Evolutionary conservation across 345 rosid species (phyloP), one percentile per base, ranked within the genome.

Genomic region (Eutrema japonicum): DNA sequence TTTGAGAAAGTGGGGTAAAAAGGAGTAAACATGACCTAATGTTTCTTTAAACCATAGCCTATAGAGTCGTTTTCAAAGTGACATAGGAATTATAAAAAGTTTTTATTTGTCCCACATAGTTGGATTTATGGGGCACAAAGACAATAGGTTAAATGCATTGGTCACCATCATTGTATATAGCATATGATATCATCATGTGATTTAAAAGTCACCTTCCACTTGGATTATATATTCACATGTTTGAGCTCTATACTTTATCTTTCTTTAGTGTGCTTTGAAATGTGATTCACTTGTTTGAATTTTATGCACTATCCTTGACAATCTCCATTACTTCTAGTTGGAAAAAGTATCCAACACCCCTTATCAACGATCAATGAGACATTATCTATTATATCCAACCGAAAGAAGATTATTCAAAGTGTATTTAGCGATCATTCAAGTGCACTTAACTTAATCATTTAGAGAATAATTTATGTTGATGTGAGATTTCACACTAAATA

Each of bases 131-230:
- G 80, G 76, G 67, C 5, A 36, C 80, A 77, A 49, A 71, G 42
- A 70, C 48, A 49, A 64, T 70, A 29, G 71, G 2, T 53, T 63
- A 55, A 37, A 69, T 63, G 65, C 59, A 69, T 46, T 67, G 30
- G 75, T 68, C 70, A 61, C 74, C 52, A 53, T 69, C 75, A 64
- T 47, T 55, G 60, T 8, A 70, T 64, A 40, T 63, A 48, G 66
- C 71, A 48, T 48, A 70, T 56, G 74, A 62, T 76, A 46, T 7
- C 79, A 62, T 45, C 75, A 63, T 76, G 80, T 76, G 76, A 76
- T 64, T 68, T 18, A 18, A 68, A 61, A 61, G 58, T 2, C 5
- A 12, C 70, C 64, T 45, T 52, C 79, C 74, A 68, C 57, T 45
- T 75, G 64, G 16, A 68, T 68, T 0, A 43, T 36, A 43, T 43